Evolutionary conservation across 2,329 filamentous ascomycete genomes (phyloP), one percentile per base, ranked within the genome.

Genomic region (Hypoxylon sp.): DNA sequence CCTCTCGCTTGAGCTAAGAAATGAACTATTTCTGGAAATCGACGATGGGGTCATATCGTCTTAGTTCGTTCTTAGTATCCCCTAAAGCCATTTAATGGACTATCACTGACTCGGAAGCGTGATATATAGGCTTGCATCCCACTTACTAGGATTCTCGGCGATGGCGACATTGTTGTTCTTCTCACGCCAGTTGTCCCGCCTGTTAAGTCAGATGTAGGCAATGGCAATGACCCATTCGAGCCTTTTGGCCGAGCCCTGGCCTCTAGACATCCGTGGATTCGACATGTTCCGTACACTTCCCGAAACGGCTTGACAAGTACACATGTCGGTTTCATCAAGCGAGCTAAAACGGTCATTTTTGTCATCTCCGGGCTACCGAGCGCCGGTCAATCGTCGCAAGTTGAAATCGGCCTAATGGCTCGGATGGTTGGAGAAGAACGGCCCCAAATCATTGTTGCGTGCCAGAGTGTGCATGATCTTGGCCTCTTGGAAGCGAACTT

Each of bases 201-300:
- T 48, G 74, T 79, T 67, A 80, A 78, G 70, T 78, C 77, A 63
- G 78, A 78, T 69, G 71, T 79, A 46, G 73, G 78, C 46, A 80
- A 81, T 64, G 78, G 77, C 46, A 82, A 79, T 71, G 91, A 94
- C 74, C 91, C 91, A 0, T 94, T 94, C 73, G 91, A 94, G 76
- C 84, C 86, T 12, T 81, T 94, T 16, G 91, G 91, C 19, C 84
- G 85, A 67, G 85, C 87, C 46, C 77, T 94, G 51, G 86, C 87
- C 51, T 81, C 78, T 51, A 82, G 85, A 70, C 88, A 91, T 73
- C 79, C 83, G 2, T 83, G 83, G 76, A 82, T 94, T 65, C 87
- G 89, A 19, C 91, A 94, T 74, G 87, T 93, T 45, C 90, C 91
- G 5, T 94, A 92, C 73, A 87, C 88, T 4, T 85, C 87, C 48